A percentile compares a stretch with the other conserved stretches of the same genome.
These are phyloP conservation scores for Dillenia suffruticosa DNA, from an alignment of 164 flowering plant genomes.

Conservation along the genomic window DNA sequence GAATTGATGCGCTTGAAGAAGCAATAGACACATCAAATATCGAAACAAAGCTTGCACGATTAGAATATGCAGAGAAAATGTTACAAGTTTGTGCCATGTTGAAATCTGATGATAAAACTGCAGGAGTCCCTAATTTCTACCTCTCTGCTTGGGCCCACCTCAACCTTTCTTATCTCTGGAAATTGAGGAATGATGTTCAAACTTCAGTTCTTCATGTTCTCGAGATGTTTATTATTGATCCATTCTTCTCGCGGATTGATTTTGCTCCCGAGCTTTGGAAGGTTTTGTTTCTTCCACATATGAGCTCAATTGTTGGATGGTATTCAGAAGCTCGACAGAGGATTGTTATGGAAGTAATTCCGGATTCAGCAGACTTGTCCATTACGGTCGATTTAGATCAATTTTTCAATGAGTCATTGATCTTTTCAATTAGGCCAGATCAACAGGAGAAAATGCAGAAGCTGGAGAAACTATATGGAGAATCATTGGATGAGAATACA, in stretches of 20 bases:
- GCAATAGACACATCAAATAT: constrained; percentile 61
- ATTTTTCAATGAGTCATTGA: constrained; percentile 63
- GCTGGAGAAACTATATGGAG: constrained; percentile 61
- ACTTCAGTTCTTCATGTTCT: constrained; percentile 59
- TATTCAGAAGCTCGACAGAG: constrained; percentile 64
- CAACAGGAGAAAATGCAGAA: constrained; percentile 61
- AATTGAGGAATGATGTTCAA: constrained; percentile 38
- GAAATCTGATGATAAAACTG: constrained; percentile 52
- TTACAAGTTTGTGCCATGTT: constrained; percentile 81
- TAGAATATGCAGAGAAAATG: constrained; percentile 78
- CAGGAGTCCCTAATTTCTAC: constrained; percentile 76
- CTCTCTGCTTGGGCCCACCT: constrained; percentile 87
- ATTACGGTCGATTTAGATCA: constrained; percentile 69
- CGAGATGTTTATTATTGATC: constrained; percentile 69
- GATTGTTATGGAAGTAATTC: constrained; percentile 71
- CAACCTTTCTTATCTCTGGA: constrained; percentile 65
- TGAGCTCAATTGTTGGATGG: constrained; percentile 83
- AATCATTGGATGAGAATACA: constrained; percentile 64
- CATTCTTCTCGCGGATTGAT: constrained; percentile 69
- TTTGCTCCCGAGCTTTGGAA: constrained; percentile 83
- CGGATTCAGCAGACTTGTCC: constrained; percentile 69
- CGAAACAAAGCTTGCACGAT: constrained; percentile 64
- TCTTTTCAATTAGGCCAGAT: constrained; percentile 70
- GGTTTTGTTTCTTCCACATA: constrained; percentile 61
- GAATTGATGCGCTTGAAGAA: constrained; percentile 84